Conservation (phyloP, 306 rosid genomes). For the Alnus rubra region DNA sequence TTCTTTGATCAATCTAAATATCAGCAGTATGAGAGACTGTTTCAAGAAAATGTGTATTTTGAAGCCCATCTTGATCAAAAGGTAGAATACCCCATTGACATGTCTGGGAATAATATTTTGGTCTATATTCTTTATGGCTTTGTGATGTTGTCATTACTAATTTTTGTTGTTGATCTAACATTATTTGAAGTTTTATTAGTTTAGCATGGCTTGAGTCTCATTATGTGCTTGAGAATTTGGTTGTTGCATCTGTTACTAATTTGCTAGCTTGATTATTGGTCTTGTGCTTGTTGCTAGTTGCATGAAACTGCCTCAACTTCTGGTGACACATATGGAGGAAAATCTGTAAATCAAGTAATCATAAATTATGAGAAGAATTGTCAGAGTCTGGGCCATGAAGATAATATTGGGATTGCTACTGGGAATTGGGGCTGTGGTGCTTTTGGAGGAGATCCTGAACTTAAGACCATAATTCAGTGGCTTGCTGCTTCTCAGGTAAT, state of each 20-base stretch:
- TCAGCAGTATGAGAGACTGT: constrained; percentile 39
- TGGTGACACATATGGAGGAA: constrained; percentile 33
- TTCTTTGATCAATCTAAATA: constrained; percentile 53
- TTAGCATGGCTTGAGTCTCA: neutral
- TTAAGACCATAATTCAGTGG: constrained; percentile 88
- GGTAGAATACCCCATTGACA: constrained; percentile 14
- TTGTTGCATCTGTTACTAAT: constrained; percentile 11
- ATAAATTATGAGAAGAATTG: constrained; percentile 34
- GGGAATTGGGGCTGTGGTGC: constrained; percentile 99
- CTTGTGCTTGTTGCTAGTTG: constrained; percentile 31
- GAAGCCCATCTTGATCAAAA: constrained; percentile 16
- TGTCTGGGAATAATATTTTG: constrained; percentile 11
- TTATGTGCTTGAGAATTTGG: neutral
- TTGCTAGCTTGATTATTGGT: constrained; percentile 13
- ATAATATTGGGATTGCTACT: constrained; percentile 71
- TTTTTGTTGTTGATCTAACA: neutral
- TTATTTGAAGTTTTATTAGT: neutral
- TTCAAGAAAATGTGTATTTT: constrained; percentile 37
- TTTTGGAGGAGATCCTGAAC: constrained; percentile 94
- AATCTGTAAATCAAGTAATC: constrained; percentile 26
- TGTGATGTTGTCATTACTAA: constrained; percentile 21
- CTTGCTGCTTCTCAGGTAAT: constrained; percentile 95
- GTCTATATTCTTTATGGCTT: constrained; percentile 18
- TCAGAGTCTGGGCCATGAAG: constrained; percentile 26
- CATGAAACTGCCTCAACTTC: constrained; percentile 38